These are phyloP conservation scores for Lachnellula suecica DNA, from an alignment of 2,329 filamentous ascomycete genomes.

Conservation along the genomic window DNA sequence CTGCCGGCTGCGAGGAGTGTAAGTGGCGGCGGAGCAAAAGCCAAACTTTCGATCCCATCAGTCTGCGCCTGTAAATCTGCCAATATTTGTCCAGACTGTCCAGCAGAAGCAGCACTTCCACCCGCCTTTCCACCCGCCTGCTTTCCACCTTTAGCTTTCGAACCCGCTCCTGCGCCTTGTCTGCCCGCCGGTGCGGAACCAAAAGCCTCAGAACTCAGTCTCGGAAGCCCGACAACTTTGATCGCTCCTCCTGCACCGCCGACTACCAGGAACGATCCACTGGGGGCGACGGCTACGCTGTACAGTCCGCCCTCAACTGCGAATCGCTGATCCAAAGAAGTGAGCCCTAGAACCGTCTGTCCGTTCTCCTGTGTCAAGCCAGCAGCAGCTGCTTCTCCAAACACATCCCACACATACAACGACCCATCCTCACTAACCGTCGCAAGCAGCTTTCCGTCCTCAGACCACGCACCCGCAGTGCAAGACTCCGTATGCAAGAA, in stretches of 20 bases:
- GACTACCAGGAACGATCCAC: constrained; percentile 75
- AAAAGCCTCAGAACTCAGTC: constrained; percentile 38
- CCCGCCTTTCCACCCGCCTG: constrained; percentile 38
- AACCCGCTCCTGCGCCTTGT: constrained; percentile 22
- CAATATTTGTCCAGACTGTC: constrained; percentile 70
- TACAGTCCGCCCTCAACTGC: constrained; percentile 88
- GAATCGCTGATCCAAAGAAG: constrained; percentile 83
- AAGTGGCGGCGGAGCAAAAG: constrained; percentile 55
- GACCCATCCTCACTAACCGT: constrained; percentile 88
- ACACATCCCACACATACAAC: constrained; percentile 81
- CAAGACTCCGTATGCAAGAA: constrained; percentile 85
- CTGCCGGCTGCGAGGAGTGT: constrained; percentile 63
- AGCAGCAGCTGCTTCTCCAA: constrained; percentile 40
- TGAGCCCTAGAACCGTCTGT: constrained; percentile 73
- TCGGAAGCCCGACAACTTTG: constrained; percentile 80
- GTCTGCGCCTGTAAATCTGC: constrained; percentile 79
- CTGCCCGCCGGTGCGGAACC: constrained; percentile 25
- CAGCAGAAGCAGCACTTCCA: constrained; percentile 39
- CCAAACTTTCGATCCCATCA: constrained; percentile 76
- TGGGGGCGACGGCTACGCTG: constrained; percentile 80
- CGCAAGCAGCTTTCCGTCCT: constrained; percentile 81
- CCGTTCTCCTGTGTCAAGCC: constrained; percentile 55
- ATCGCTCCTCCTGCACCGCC: constrained; percentile 87
- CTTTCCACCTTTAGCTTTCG: constrained; percentile 27
- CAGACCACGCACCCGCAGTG: constrained; percentile 88